Evolutionary conservation across 202 grass and related monocot genomes (phyloP), one percentile per base, ranked within the genome.

Genomic region (Musa balbisiana): DNA sequence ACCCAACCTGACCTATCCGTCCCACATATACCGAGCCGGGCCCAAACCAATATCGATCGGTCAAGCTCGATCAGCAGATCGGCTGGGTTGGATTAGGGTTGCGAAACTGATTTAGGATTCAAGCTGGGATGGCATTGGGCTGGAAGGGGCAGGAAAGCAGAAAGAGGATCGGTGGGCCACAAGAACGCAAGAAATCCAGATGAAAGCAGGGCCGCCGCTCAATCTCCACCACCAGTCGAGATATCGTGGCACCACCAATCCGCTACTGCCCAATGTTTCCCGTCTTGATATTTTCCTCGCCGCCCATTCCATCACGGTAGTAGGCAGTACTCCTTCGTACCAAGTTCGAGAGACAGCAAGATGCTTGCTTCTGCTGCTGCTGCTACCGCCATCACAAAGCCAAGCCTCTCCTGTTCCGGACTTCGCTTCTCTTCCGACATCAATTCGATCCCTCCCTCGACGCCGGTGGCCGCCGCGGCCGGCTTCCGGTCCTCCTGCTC

Each of bases 201-300:
- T 77, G 83, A 62, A 78, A 70, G 62, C 75, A 59, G 81, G 10
- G 55, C 1, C 69, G 73, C 80, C 0, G 75, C 64, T 81, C 51
- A 89, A 83, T 81, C 88, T 86, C 87, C 81, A 86, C 90, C 93
- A 93, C 90, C 64, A 72, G 76, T 89, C 92, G 53, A 80, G 85
- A 92, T 83, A 89, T 82, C 68, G 80, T 52, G 56, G 79, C 53
- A n/a, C 82, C 81, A 71, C 84, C 84, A 22, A 85, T 84, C 88
- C 80, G 53, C 83, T 43, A 43, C 33, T 43, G 33, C 33, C 33
- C 4, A 43, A 43, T 43, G 85, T 53, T 72, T 71, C 78, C 73
- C 67, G 71, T 69, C 74, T 82, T 80, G 79, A 78, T 72, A 81
- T 80, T 86, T 83, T 80, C 64, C 21, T 51, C 43, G 73, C 65